Evolutionary conservation across 2,329 filamentous ascomycete genomes (phyloP), one percentile per base, ranked within the genome.

Genomic region (Aureobasidium mangrovei): DNA sequence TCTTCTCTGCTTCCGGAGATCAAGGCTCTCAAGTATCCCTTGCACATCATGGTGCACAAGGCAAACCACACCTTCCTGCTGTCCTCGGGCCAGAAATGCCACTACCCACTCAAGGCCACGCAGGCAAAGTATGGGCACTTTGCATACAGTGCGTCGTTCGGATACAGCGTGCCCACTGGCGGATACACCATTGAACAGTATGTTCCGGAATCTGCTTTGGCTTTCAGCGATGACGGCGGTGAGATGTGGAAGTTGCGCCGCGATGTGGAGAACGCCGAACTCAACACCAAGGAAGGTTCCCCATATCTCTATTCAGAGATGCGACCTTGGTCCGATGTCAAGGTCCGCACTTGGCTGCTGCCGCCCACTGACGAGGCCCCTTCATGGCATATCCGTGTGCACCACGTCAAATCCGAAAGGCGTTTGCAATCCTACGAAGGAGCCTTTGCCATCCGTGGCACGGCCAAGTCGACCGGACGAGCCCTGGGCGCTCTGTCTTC

Each of bases 101-200:
- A 86, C 67, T 91, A 91, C 65, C 84, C 86, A 0, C 84, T 91
- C 74, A 87, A 87, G 68, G 86, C 84, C 53, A 88, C 86, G 0
- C 86, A 91, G 66, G 85, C 86, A 58, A 91, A 91, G 64, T 91
- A 91, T 67, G 86, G 86, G 44, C 79, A 81, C 57, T 90, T 91
- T 64, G 85, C 85, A 4, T 91, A 91, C 69, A 86, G 82, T 63
- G 83, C 84, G 51, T 80, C 84, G 0, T 91, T 87, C 66, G 85
- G 77, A 24, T 91, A 90, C 70, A 87, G 83, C 0, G 86, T 90
- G 0, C 85, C 86, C 0, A 86, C 86, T 0, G 86, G 87, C 0
- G 77, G 82, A 18, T 87, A 88, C 67, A 84, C 84, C 0, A 77
- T 91, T 1, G 85, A 89, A 66, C 86, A 89, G 63, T 87, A 84